Conservation (phyloP, 768 basidiomycete genomes). For the Coprinellus micaceus region DNA sequence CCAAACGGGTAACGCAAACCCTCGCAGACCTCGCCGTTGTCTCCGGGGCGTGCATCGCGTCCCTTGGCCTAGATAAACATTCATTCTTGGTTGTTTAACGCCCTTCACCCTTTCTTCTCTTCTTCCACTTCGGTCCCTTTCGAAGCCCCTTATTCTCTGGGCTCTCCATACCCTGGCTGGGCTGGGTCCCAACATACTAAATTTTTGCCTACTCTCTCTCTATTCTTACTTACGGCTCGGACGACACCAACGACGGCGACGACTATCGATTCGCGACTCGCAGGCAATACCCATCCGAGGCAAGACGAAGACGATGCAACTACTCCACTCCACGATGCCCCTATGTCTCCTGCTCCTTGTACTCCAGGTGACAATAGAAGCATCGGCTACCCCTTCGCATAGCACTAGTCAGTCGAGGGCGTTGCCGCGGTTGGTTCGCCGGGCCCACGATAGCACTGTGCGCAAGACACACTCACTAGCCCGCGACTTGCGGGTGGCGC, state of each 20-base stretch:
- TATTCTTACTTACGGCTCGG: not conserved
- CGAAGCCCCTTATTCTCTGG: constrained; percentile 12
- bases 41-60: not conserved
- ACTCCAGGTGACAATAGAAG: constrained; percentile 22
- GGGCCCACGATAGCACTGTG: constrained; percentile 51
- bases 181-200: not conserved
- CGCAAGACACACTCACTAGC: constrained; percentile 61
- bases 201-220: not conserved
- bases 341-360: constrained; percentile 35
- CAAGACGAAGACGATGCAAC: constrained; percentile 17
- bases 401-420: constrained; percentile 23
- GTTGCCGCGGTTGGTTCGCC: constrained; percentile 40
- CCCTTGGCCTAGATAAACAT: not conserved
- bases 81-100: not conserved
- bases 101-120: constrained; percentile 4
- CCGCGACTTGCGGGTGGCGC: constrained; percentile 64
- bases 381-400: constrained; percentile 5
- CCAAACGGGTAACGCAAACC: not conserved
- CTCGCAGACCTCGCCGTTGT: not conserved
- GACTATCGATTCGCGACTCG: not conserved
- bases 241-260: not conserved
- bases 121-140: constrained; percentile 11
- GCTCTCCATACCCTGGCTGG: constrained; percentile 1
- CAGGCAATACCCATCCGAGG: not conserved
- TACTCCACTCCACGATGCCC: constrained; percentile 26